A percentile compares a stretch with the other conserved stretches of the same genome.
These are phyloP conservation scores for Aspergillus bombycis DNA, from an alignment of 2,329 filamentous ascomycete species.

Conservation along the genomic window DNA sequence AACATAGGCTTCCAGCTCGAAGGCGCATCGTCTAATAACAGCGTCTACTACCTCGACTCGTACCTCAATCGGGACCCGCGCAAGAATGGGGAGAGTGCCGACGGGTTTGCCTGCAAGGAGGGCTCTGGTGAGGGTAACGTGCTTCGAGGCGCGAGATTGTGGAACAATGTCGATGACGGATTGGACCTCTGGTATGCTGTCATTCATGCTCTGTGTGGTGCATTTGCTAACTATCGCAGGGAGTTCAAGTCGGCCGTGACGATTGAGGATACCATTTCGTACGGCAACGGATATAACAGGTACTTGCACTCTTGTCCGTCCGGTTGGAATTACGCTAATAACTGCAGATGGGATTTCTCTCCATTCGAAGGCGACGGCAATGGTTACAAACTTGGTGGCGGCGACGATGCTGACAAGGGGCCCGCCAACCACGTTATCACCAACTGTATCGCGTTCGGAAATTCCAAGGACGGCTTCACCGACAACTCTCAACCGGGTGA, in stretches of 20 bases:
- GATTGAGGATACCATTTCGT: slow-evolving; percentile 22
- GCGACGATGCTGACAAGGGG: slow-evolving; percentile 18
- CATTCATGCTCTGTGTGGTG: background rate
- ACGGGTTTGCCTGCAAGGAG: slow-evolving; percentile 24
- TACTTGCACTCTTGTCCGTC: background rate
- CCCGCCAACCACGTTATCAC: slow-evolving; percentile 20
- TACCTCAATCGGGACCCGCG: slow-evolving; percentile 22
- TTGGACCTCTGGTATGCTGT: slow-evolving; percentile 20
- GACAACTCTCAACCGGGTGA: slow-evolving; percentile 24
- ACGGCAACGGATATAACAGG: slow-evolving; percentile 22
- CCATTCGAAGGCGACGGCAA: slow-evolving; percentile 25
- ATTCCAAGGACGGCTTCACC: slow-evolving; percentile 22
- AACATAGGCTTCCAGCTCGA: slow-evolving; percentile 19
- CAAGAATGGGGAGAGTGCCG: slow-evolving; percentile 23
- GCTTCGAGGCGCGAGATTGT: slow-evolving; percentile 18
- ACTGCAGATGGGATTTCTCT: slow-evolving; percentile 19
- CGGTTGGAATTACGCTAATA: background rate
- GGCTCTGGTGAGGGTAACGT: slow-evolving; percentile 20
- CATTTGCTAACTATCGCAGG: slow-evolving; percentile 9
- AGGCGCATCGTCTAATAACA: slow-evolving; percentile 19
- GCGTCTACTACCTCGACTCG: slow-evolving; percentile 22
- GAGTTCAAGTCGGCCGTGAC: slow-evolving; percentile 24
- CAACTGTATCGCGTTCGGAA: slow-evolving; percentile 21
- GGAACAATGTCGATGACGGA: slow-evolving; percentile 24
- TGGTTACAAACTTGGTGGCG: slow-evolving; percentile 24